These are phyloP conservation scores for Podospora anserina DNA, from an alignment of 495 filamentous ascomycete genomes.

Conservation along the genomic window DNA sequence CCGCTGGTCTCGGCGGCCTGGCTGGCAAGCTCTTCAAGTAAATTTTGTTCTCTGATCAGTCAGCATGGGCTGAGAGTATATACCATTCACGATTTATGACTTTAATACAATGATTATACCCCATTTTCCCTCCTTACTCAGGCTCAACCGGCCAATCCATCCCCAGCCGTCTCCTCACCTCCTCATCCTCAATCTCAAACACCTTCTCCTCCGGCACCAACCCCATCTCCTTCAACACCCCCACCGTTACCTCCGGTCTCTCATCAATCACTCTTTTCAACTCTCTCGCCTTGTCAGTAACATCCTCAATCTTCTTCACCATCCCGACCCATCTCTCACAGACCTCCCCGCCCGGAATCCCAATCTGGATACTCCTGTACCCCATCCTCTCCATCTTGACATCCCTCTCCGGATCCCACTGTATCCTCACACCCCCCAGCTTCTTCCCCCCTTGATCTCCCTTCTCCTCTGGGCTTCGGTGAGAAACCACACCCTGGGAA, in stretches of 20 bases:
- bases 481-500: conserved; percentile 21
- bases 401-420: conserved; percentile 62
- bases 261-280: conserved; percentile 47
- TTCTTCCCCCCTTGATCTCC: conserved; percentile 22
- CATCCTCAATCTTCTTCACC: conserved; percentile 56
- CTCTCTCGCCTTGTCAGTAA: conserved; percentile 50
- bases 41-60: background rate
- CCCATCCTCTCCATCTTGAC: conserved; percentile 39
- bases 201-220: conserved; percentile 47
- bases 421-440: conserved; percentile 47
- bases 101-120: background rate
- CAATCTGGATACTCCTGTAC: conserved; percentile 60
- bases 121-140: background rate
- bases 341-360: conserved; percentile 45
- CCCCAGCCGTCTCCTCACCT: conserved; percentile 2
- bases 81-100: conserved; percentile 1
- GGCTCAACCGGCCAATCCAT: conserved; percentile 1
- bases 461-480: background rate
- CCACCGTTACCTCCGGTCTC: conserved; percentile 28
- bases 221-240: conserved; percentile 38
- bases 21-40: conserved; percentile 10
- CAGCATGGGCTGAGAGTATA: background rate
- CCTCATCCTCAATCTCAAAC: conserved; percentile 37
- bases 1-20: background rate
- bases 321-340: conserved; percentile 45